Evolutionary conservation across 73 alveolate genomes (phyloP).

Genomic region (Paramecium pentaurelia): DNA sequence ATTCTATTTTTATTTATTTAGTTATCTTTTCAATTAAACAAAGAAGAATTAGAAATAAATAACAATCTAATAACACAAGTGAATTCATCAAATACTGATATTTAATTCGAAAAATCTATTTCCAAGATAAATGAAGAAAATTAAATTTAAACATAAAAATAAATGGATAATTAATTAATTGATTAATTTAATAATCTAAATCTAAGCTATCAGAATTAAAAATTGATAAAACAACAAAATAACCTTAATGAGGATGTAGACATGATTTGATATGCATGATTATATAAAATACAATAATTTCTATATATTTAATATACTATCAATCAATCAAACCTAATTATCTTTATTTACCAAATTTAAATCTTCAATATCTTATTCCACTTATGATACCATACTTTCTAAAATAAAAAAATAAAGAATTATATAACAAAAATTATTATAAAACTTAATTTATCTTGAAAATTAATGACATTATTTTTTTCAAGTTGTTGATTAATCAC

Average conservation of each 20-base stretch:
- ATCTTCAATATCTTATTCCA: too few species aligned
- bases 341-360: too few species aligned
- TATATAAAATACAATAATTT: neutral
- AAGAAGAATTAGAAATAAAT: neutral
- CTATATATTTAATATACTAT: neutral
- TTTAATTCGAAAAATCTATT: neutral
- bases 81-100: neutral
- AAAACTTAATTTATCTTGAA: too few species aligned
- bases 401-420: too few species aligned
- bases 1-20: neutral
- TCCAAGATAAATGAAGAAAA: neutral
- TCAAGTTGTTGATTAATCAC: too few species aligned
- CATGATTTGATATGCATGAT: neutral
- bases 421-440: too few species aligned
- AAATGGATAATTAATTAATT: neutral
- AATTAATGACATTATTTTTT: too few species aligned
- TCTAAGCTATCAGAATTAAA: neutral
- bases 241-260: neutral
- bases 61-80: neutral
- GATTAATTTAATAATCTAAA: neutral
- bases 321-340: neutral
- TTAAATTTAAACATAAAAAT: neutral
- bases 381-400: too few species aligned
- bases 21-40: neutral
- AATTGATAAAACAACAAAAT: neutral